These are phyloP conservation scores for Moesziomyces sp. DNA, from an alignment of 1,284 basidiomycete species.

Conservation along the genomic window DNA sequence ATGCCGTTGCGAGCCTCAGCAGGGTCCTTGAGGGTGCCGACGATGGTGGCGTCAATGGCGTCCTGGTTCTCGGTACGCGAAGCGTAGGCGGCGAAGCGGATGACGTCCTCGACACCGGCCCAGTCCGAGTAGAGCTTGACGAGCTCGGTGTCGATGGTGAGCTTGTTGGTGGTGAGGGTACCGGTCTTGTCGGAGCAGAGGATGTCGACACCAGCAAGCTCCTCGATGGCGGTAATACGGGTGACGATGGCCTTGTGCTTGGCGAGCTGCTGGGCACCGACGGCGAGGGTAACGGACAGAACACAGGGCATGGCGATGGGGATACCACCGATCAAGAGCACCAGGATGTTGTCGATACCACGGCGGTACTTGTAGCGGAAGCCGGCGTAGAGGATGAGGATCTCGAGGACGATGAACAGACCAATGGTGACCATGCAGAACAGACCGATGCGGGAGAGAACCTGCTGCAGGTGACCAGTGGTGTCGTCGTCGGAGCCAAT, in stretches of 20 bases:
- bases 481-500: conserved; percentile 92
- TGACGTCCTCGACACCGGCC: conserved; percentile 83
- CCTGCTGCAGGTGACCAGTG: conserved; percentile 77
- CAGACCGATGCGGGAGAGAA: conserved; percentile 88
- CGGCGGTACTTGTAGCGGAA: conserved; percentile 76
- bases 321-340: conserved; percentile 98
- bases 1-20: conserved; percentile 85
- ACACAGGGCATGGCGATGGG: conserved; percentile 97
- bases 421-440: conserved; percentile 88
- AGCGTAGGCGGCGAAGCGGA: conserved; percentile 91
- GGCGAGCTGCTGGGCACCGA: conserved; percentile 94
- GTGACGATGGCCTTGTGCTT: conserved; percentile 96
- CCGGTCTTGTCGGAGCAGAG: conserved; percentile 99
- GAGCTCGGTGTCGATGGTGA: conserved; percentile 92
- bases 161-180: conserved; percentile 94
- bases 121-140: conserved; percentile 91
- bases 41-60: conserved; percentile 90
- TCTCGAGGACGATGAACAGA: conserved; percentile 90
- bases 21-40: conserved; percentile 77
- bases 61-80: conserved; percentile 99
- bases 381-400: conserved; percentile 92
- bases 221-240: conserved; percentile 92
- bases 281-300: conserved; percentile 93
- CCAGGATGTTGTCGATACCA: conserved; percentile 89
- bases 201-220: conserved; percentile 90